These are phyloP conservation scores for Lathyrus oleraceus DNA, from an alignment of 306 rosid species.

Conservation along the genomic window DNA sequence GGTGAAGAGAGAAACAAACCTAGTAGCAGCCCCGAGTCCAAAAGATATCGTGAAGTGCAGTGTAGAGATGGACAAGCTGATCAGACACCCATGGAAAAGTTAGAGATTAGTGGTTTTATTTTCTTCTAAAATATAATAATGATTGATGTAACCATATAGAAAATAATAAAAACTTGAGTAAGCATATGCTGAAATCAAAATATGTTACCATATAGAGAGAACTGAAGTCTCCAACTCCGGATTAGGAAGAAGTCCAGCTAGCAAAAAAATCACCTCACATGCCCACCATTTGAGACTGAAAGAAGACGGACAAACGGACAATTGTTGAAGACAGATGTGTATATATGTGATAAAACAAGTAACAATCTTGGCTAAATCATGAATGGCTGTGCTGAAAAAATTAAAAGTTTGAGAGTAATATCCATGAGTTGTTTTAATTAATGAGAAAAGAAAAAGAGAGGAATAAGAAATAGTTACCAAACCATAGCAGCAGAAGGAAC, in stretches of 20 bases:
- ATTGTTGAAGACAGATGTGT: no score
- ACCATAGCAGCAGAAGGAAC: constrained; percentile 67
- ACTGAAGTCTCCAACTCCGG: constrained; percentile 64
- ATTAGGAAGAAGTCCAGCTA: constrained; percentile 63
- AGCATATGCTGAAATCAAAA: background rate
- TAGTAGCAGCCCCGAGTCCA: constrained; percentile 64
- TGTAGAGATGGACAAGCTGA: constrained; percentile 65
- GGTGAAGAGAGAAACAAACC: constrained; percentile 38
- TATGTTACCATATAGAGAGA: constrained; percentile 65
- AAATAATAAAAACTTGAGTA: no score
- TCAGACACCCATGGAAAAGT: background rate
- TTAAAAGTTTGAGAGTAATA: no score
- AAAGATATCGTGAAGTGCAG: constrained; percentile 61
- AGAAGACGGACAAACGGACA: no score
- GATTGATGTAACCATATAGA: background rate
- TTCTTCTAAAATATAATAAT: background rate
- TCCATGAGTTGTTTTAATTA: no score
- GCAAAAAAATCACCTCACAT: constrained; percentile 57
- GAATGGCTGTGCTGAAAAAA: no score
- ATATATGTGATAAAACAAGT: no score
- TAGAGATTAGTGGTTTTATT: background rate
- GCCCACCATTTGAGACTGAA: constrained; percentile 68
- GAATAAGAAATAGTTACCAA: constrained; percentile 49
- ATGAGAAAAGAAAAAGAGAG: background rate
- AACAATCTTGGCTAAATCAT: no score